Conservation (phyloP, 1,284 basidiomycete genomes). For the Termitomyces sp. region DNA sequence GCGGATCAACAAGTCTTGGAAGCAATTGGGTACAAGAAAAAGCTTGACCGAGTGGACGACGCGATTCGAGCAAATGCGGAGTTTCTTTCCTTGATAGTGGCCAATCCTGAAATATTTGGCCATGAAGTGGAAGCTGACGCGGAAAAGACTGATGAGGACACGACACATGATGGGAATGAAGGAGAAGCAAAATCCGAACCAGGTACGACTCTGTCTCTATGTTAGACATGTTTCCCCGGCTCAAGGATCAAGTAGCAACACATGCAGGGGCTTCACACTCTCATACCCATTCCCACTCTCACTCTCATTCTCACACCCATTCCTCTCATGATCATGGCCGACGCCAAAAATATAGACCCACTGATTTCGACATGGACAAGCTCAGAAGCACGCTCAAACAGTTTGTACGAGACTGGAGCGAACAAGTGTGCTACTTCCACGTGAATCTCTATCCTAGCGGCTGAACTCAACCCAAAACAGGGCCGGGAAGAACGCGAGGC, state of each 20-base stretch:
- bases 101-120: slow-evolving; percentile 71
- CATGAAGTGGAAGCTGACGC: slow-evolving; percentile 35
- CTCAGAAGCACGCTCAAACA: slow-evolving; percentile 86
- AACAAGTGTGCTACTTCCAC: slow-evolving; percentile 46
- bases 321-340: slow-evolving; percentile 19
- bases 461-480: slow-evolving; percentile 30
- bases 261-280: slow-evolving; percentile 8
- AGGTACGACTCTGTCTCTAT: slow-evolving; percentile 2
- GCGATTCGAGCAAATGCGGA: slow-evolving; percentile 68
- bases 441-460: background rate
- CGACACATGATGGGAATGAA: background rate
- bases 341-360: slow-evolving; percentile 42
- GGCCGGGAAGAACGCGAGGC: slow-evolving; percentile 71
- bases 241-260: background rate
- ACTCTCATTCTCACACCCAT: slow-evolving; percentile 30
- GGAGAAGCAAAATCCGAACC: background rate
- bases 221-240: background rate
- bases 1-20: slow-evolving; percentile 60
- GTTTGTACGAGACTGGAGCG: slow-evolving; percentile 88
- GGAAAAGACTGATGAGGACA: slow-evolving; percentile 26
- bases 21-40: slow-evolving; percentile 59
- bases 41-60: slow-evolving; percentile 60
- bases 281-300: slow-evolving; percentile 25
- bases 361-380: slow-evolving; percentile 80
- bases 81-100: slow-evolving; percentile 62